Evolutionary conservation across 2,329 filamentous ascomycete genomes (phyloP).

Genomic region (Teratosphaeria destructans): DNA sequence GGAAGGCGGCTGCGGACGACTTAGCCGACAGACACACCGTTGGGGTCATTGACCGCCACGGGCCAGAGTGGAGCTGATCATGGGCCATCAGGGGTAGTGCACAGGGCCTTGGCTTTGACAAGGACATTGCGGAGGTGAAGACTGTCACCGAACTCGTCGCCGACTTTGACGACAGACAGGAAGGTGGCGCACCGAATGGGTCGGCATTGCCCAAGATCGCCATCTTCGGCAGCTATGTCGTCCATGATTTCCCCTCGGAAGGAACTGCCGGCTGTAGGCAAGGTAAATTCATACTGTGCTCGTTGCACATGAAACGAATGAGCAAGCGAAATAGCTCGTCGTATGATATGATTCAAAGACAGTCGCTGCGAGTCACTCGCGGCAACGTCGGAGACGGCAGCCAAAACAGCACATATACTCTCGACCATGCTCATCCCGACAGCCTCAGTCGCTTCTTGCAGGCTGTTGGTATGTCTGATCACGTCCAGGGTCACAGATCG

Average conservation of each 20-base stretch:
- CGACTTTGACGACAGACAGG: constrained; percentile 53
- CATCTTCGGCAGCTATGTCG: constrained; percentile 51
- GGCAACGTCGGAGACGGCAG: constrained; percentile 16
- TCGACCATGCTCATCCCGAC: constrained; percentile 15
- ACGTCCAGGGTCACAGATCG: constrained; percentile 53
- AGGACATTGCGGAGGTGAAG: constrained; percentile 54
- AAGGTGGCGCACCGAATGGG: constrained; percentile 52
- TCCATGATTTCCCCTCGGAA: constrained; percentile 56
- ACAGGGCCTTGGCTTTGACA: constrained; percentile 55
- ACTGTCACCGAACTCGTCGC: constrained; percentile 54
- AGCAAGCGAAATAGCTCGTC: constrained; percentile 18
- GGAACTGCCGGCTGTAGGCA: constrained; percentile 14
- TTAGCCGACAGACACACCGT: neutral
- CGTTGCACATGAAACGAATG: constrained; percentile 22
- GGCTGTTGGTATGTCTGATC: constrained; percentile 40
- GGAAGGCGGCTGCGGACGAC: neutral
- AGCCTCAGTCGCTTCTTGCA: constrained; percentile 9
- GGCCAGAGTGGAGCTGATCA: neutral
- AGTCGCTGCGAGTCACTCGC: constrained; percentile 10
- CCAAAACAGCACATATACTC: constrained; percentile 17
- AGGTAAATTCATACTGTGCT: constrained; percentile 21
- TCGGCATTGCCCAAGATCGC: constrained; percentile 43
- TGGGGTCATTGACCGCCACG: neutral
- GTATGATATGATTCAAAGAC: constrained; percentile 19
- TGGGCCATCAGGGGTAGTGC: constrained; percentile 16